A percentile compares a stretch with the other conserved stretches of the same genome.
These are phyloP conservation scores for Parathielavia appendiculata DNA, from an alignment of 495 filamentous ascomycete species.

Conservation along the genomic window DNA sequence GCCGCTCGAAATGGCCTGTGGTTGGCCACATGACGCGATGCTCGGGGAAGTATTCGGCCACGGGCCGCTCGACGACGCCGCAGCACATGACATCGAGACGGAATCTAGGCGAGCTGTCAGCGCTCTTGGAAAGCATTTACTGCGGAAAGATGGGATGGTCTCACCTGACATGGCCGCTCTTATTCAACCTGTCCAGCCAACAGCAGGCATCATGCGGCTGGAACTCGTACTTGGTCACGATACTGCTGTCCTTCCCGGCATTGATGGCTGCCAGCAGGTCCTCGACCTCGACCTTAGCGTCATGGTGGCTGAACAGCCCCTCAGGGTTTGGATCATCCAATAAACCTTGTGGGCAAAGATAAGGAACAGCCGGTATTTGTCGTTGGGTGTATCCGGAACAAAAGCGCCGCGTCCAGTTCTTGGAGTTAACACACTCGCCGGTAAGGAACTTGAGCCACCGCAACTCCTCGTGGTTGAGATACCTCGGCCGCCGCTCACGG, in stretches of 20 bases:
- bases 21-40: constrained; percentile 22
- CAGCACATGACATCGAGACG: constrained; percentile 21
- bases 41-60: constrained; percentile 22
- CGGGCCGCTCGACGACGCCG: constrained; percentile 25
- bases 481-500: background rate
- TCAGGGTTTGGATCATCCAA: constrained; percentile 25
- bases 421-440: constrained; percentile 17
- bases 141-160: background rate
- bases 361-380: constrained; percentile 25
- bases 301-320: constrained; percentile 16
- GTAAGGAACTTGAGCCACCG: constrained; percentile 26
- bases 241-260: constrained; percentile 12
- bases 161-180: constrained; percentile 18
- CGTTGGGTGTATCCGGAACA: constrained; percentile 8
- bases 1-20: background rate
- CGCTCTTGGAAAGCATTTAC: background rate
- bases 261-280: constrained; percentile 27
- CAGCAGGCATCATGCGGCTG: constrained; percentile 25
- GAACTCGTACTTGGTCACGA: constrained; percentile 22
- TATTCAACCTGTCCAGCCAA: constrained; percentile 26
- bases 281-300: constrained; percentile 23
- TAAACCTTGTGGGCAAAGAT: constrained; percentile 29
- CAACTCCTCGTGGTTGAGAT: constrained; percentile 16
- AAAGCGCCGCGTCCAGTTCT: constrained; percentile 18
- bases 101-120: constrained; percentile 15